A percentile compares a stretch with the other conserved stretches of the same genome.
Evolutionary conservation across 163 green algal genomes (phyloP).

Genomic region (Scenedesmus sp.): DNA sequence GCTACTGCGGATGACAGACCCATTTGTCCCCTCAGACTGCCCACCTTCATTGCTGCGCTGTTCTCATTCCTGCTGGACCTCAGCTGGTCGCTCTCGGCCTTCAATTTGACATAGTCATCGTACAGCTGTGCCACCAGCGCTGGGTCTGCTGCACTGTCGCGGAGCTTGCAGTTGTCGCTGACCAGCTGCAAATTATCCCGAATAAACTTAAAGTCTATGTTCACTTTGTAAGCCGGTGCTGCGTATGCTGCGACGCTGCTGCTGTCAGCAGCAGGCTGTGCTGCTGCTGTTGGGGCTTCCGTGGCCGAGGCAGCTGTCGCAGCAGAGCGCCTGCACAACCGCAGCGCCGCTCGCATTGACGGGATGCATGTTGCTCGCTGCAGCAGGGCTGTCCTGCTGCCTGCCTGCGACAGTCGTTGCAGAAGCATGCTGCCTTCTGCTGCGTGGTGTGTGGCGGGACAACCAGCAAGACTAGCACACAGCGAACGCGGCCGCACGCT

Average conservation of each 20-base stretch:
- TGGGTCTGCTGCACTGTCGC: slow-evolving; percentile 83
- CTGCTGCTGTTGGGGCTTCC: background rate
- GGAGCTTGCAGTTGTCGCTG: slow-evolving; percentile 77
- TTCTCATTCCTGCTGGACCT: slow-evolving; percentile 90
- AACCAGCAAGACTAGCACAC: background rate
- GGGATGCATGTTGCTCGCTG: background rate
- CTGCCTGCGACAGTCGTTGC: background rate
- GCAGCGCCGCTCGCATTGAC: background rate
- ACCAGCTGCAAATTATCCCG: slow-evolving; percentile 90
- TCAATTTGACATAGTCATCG: slow-evolving; percentile 81
- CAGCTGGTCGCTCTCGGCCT: slow-evolving; percentile 79
- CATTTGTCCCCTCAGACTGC: background rate
- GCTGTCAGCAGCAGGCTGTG: background rate
- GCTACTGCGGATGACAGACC: background rate
- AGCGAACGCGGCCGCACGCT: background rate
- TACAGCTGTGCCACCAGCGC: slow-evolving; percentile 88
- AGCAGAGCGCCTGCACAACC: background rate
- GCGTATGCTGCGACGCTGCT: background rate
- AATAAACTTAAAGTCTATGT: slow-evolving; percentile 94
- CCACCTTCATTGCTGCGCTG: slow-evolving; percentile 91
- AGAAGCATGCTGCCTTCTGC: background rate
- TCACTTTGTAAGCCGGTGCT: slow-evolving; percentile 77
- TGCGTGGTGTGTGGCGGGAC: background rate
- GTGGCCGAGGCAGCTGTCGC: background rate
- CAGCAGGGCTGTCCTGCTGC: slow-evolving; percentile 4